Percentiles rank a stretch among this genome's conserved stretches.
phyloP scores from a whole-genome alignment of 2,329 filamentous ascomycete species.

The Ceratocystis papillata region DNA sequence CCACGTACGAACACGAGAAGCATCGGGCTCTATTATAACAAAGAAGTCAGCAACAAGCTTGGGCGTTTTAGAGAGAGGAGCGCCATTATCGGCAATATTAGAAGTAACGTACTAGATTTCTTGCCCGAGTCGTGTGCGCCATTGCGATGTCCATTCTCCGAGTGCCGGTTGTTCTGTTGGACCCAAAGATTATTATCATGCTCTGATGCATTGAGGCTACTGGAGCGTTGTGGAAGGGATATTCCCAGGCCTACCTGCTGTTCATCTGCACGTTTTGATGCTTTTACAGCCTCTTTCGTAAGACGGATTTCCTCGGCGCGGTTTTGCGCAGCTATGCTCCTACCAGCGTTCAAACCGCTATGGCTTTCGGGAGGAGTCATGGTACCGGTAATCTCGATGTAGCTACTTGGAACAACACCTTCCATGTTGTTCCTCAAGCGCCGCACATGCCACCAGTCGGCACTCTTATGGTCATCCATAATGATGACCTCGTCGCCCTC shows the following conservation, averaged over 20 bases:
- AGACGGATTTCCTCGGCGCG: slow-evolving; percentile 70
- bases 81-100: background rate
- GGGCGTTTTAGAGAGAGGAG: background rate
- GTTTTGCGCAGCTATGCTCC: slow-evolving; percentile 65
- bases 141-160: slow-evolving; percentile 28
- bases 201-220: slow-evolving; percentile 60
- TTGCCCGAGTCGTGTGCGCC: slow-evolving; percentile 38
- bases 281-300: slow-evolving; percentile 66
- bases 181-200: slow-evolving; percentile 52
- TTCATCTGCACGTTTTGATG: slow-evolving; percentile 32
- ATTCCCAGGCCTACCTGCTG: slow-evolving; percentile 65
- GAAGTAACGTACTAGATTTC: slow-evolving; percentile 54
- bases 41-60: background rate
- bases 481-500: slow-evolving; percentile 84
- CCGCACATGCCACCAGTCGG: slow-evolving; percentile 97
- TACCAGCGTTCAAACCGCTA: slow-evolving; percentile 41
- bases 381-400: slow-evolving; percentile 75
- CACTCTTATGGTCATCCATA: slow-evolving; percentile 79
- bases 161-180: slow-evolving; percentile 52
- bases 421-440: slow-evolving; percentile 85
- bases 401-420: slow-evolving; percentile 92
- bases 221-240: slow-evolving; percentile 64
- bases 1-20: slow-evolving; percentile 77
- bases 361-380: slow-evolving; percentile 42
- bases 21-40: slow-evolving; percentile 59